These are phyloP conservation scores for Trichoderma sp. DNA, from an alignment of 2,329 filamentous ascomycete genomes.

Conservation along the genomic window DNA sequence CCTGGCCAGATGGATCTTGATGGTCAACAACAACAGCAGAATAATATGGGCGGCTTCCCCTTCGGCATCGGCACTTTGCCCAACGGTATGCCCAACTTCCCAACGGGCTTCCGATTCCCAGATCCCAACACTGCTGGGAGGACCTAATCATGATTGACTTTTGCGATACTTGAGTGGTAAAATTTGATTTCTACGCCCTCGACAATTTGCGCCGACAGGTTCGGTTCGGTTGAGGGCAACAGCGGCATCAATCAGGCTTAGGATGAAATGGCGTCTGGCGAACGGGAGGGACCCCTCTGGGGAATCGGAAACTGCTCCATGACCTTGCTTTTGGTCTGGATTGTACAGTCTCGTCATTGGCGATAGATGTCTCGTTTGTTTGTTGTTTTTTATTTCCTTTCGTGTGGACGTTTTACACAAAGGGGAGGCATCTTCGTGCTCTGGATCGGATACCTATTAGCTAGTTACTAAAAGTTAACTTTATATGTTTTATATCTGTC, in stretches of 20 bases:
- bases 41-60: slow-evolving; percentile 34
- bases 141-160: neutral
- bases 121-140: slow-evolving; percentile 33
- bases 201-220: neutral
- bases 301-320: neutral
- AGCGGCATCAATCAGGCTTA: slow-evolving; percentile 17
- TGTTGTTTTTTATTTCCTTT: neutral
- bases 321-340: neutral
- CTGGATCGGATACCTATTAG: slow-evolving; percentile 5
- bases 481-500: neutral
- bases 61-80: slow-evolving; percentile 44
- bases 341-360: neutral
- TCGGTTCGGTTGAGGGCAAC: neutral
- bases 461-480: neutral
- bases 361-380: neutral
- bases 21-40: slow-evolving; percentile 22
- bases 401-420: neutral
- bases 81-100: slow-evolving; percentile 47
- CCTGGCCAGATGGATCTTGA: slow-evolving; percentile 4
- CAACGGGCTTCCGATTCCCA: slow-evolving; percentile 42
- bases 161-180: neutral
- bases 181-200: neutral
- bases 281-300: neutral
- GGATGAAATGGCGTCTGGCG: slow-evolving; percentile 13
- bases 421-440: neutral